Base-by-base conservation (phyloP, 169 alveolate genomes). In the Plasmodium ovale region DNA sequence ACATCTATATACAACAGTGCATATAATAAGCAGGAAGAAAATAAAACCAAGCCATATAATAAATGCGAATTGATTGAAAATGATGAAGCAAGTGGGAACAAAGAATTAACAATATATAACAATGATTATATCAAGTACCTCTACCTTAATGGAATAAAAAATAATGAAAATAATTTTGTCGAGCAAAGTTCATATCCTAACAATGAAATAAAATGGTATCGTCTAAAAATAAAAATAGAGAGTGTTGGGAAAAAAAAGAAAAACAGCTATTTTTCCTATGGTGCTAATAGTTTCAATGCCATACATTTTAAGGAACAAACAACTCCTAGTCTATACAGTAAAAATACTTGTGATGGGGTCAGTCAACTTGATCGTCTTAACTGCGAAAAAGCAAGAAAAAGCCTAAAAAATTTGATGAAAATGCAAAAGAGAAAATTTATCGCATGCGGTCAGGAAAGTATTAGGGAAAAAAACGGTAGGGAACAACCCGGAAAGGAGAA, bases 181-280 rank as follows among this genome's bases (percentile, higher is more conserved):
- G 72, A 72, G 56, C 7, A 53, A 35, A 60, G 44, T 44, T 16
- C 27, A 58, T 54, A 72, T 42, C 7, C 65, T 2, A 77, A 60
- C 12, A 77, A 77, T 37, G 88, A 62, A 59, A 47, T 49, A 25
- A 77, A 77, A 29, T 77, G 88, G 88, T 62, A 64, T 51, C 88
- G 77, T 64, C 29, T 77, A 67, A 77, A 59, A 53, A 59, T 77
- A 27, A 77, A 77, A 60, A 77, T 77, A 42, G 88, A 77, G 35
- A 64, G 54, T 19, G 68, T 49, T 3, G 77, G 47, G 53, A 77
- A 77, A 60, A 60, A 77, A 53, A 77, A 77, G 25, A 74, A 27
- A 59, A 74, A 44, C 21, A 60, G 16, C 16, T 27, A 31, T 19
- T 54, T 60, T 39, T 53, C 44, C 21, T 37, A 53, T 27, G 27